Evolutionary conservation across 108 stramenopile genomes (phyloP), one percentile per base, ranked within the genome.

Genomic region (Fistulifera solaris): DNA sequence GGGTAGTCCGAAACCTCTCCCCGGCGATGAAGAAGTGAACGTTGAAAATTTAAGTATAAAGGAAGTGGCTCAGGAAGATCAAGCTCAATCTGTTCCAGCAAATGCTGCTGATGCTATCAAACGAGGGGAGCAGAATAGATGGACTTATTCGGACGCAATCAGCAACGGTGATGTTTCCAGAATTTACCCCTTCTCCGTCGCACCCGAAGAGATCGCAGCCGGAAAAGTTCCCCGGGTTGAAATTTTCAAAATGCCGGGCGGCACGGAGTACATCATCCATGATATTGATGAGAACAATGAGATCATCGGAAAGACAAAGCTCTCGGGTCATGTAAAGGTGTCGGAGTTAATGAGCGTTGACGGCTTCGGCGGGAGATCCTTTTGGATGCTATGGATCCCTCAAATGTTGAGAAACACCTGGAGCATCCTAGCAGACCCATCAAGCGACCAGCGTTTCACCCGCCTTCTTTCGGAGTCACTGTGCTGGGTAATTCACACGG

Each of bases 401-500:
- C 40, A 26, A 19, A 48, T 10, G 43, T 15, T 16, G 58, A 59
- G 48, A 22, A 26, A 28, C 58, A 54, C 11, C 24, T 58, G 39
- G 51, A 19, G 19, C 43, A 39, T 61, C 44, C 58, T 12, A 21
- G 54, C 22, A 49, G 62, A 15, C 40, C 58, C 13, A 38, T 28
- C 35, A n/a, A 56, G 14, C 79, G 81, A 15, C 81, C 81, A 7
- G 68, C 79, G 8, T 93, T 94, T 45, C 71, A 85, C 55, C 91
- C 95, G 23, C 95, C 95, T 8, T 85, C 89, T 10, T 96, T 96
- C 56, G 93, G 93, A 13, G 82, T 94, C 1, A 96, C 95, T 8
- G 91, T 93, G 16, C 67, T 96, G 14, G 93, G 95, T 4, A 93
- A 88, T 72, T 94, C 93, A 0, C 92, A 94, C 60, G 93, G 95